These are phyloP conservation scores for Esteya vermicola DNA, from an alignment of 2,329 filamentous ascomycete species.

Conservation along the genomic window DNA sequence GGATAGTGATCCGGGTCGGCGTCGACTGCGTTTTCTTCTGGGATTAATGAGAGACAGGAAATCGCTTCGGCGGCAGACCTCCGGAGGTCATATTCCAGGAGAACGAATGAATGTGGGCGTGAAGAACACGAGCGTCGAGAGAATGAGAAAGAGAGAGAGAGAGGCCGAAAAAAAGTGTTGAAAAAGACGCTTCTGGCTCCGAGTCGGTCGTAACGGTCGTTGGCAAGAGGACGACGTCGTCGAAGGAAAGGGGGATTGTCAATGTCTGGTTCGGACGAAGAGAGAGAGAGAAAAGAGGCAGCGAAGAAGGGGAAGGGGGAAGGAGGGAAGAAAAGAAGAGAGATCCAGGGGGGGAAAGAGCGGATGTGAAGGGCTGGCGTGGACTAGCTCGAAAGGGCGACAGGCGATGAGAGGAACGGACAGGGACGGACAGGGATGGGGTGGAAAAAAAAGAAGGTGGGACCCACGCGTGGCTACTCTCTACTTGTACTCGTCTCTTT, in stretches of 20 bases:
- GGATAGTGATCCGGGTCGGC: not conserved
- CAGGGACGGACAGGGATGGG: too few species aligned
- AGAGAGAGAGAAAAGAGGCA: constrained; percentile 5
- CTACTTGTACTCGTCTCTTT: not conserved
- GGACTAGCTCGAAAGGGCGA: too few species aligned
- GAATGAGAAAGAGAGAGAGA: constrained; percentile 4
- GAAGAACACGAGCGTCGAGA: too few species aligned
- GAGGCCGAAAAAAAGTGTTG: constrained; percentile 1
- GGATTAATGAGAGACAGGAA: constrained; percentile 7
- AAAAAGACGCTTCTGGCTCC: constrained; percentile 12
- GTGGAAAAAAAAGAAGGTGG: not conserved
- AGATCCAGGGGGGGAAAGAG: not conserved
- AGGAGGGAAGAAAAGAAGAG: constrained; percentile 1
- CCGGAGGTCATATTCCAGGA: constrained; percentile 12
- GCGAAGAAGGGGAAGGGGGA: constrained; percentile 1
- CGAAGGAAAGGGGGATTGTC: constrained; percentile 12
- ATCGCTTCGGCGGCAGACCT: constrained; percentile 12
- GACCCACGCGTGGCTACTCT: not conserved
- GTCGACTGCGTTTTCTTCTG: constrained; percentile 7
- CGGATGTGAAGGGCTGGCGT: not conserved
- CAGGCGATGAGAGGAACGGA: not conserved
- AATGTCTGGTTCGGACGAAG: constrained; percentile 12
- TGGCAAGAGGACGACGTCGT: constrained; percentile 12
- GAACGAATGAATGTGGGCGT: constrained; percentile 3
- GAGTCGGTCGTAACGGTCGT: constrained; percentile 14